Evolutionary conservation across 192 early-diverging fungal species (phyloP), one percentile per base, ranked within the genome.

Genomic region (Dimargaris xerosporica): DNA sequence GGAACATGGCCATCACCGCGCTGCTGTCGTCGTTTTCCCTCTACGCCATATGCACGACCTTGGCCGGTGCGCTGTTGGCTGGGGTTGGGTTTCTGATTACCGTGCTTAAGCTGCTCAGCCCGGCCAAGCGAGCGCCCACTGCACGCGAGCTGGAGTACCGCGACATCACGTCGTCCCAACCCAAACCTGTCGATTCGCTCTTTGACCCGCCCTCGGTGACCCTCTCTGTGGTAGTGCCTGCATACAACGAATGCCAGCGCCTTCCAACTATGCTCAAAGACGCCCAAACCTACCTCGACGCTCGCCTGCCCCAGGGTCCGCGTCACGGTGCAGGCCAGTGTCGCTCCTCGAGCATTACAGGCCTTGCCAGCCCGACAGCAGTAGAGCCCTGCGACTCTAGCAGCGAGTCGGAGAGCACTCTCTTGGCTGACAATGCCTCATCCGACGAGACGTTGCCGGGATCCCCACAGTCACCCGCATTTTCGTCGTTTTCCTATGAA

Each of bases 241-340:
- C 95, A 0, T 95, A 89, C 72, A 91, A 95, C 77, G 95, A 98
- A 70, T 77, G 78, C 12, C 68, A 80, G 61, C 83, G 95, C 16
- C 71, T 98, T 55, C 89, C 90, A 2, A 77, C 70, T 44, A 94
- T 95, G 85, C 75, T 98, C 65, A 69, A 84, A 43, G 93, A 98
- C 56, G 80, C 90, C 2, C 64, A 84, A 16, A 75, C 67, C 10
- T 89, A 84, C 70, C 73, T 95, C 53, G 70, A 76, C 31, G 65
- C 60, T 29, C 73, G 80, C 43, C 7, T 39, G 34, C 7, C 34
- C 7, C 7, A 39, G 3, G 34, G 34, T 7, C 34, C 2, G 34
- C 34, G 7, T 5, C 34, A 39, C 34, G 3, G 34, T 2, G 7
- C 2, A 7, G 34, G 34, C 7, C 34, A 39, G 2, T 5, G 7